Conservation (phyloP, 108 stramenopile genomes). For the Tribonema minus region DNA sequence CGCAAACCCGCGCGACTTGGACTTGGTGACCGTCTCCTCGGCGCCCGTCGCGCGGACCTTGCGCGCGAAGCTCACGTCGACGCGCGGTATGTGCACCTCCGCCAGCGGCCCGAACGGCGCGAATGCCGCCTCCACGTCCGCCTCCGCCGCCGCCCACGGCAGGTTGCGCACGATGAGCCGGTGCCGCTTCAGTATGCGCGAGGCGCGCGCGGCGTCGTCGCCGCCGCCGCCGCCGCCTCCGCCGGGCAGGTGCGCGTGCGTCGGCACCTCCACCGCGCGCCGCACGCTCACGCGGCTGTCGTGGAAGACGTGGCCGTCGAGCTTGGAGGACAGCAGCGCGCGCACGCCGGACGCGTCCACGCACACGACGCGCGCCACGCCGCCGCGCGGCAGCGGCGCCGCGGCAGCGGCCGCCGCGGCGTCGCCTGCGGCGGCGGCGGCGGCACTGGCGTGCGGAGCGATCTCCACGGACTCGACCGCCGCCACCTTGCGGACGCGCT, state of each 20-base stretch:
- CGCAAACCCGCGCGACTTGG: slow-evolving; percentile 34
- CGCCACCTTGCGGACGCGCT: slow-evolving; percentile 32
- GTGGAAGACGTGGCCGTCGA: slow-evolving; percentile 42
- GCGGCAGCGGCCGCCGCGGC: neutral
- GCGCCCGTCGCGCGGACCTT: slow-evolving; percentile 5
- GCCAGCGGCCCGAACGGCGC: slow-evolving; percentile 32
- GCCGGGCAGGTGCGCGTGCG: no score
- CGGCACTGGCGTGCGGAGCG: no score
- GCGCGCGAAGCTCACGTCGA: slow-evolving; percentile 32
- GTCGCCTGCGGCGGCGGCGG: neutral
- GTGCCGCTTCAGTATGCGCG: slow-evolving; percentile 11
- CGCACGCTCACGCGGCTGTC: slow-evolving; percentile 10
- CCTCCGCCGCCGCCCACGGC: slow-evolving; percentile 48
- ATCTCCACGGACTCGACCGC: neutral
- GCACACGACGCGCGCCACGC: slow-evolving; percentile 32
- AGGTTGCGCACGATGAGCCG: slow-evolving; percentile 55
- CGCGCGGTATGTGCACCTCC: slow-evolving; percentile 36
- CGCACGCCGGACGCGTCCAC: neutral
- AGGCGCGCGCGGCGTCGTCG: neutral
- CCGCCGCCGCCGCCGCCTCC: no score
- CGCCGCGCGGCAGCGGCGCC: neutral
- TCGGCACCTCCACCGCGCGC: slow-evolving; percentile 8
- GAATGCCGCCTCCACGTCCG: slow-evolving; percentile 23
- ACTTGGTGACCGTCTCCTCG: slow-evolving; percentile 4
- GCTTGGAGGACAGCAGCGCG: slow-evolving; percentile 25